A percentile compares a stretch with the other conserved stretches of the same genome.
phyloP scores from a whole-genome alignment of 495 filamentous ascomycete species.

The Hapsidospora chrysogenum region DNA sequence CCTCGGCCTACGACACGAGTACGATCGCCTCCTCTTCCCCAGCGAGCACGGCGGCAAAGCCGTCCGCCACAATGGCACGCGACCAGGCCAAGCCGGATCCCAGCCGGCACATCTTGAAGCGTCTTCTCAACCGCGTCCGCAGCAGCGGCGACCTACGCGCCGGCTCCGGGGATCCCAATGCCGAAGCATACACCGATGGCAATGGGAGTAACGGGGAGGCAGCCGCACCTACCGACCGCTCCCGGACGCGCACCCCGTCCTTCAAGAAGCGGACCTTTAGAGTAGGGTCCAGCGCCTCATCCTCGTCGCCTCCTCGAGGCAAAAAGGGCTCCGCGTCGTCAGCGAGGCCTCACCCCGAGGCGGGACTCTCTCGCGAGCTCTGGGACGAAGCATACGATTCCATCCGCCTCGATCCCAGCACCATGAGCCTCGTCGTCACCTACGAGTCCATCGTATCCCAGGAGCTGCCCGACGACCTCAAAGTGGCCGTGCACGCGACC shows the following conservation, averaged over 20 bases:
- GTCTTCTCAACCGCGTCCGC: no score
- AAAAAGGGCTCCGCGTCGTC: neutral
- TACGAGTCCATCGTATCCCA: conserved; percentile 2
- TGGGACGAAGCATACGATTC: conserved; percentile 1
- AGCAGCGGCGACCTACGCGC: no score
- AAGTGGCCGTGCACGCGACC: neutral
- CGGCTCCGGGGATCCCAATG: no score
- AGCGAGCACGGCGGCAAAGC: no score
- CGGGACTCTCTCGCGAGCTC: conserved; percentile 1
- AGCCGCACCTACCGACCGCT: neutral
- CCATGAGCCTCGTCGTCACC: neutral
- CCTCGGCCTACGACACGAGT: no score
- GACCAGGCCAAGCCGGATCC: no score
- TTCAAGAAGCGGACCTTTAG: neutral
- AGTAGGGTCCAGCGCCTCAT: neutral
- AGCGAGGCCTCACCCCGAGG: neutral
- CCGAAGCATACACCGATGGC: no score
- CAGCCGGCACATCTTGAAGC: no score
- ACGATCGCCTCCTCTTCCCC: no score
- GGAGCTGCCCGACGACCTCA: neutral
- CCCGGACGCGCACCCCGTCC: neutral
- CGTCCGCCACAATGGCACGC: no score
- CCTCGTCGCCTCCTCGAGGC: neutral
- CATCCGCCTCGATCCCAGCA: neutral
- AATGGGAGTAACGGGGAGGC: no score